Evolutionary conservation across 169 alveolate genomes (phyloP).

Genomic region (Plasmodium cynomolgi): DNA sequence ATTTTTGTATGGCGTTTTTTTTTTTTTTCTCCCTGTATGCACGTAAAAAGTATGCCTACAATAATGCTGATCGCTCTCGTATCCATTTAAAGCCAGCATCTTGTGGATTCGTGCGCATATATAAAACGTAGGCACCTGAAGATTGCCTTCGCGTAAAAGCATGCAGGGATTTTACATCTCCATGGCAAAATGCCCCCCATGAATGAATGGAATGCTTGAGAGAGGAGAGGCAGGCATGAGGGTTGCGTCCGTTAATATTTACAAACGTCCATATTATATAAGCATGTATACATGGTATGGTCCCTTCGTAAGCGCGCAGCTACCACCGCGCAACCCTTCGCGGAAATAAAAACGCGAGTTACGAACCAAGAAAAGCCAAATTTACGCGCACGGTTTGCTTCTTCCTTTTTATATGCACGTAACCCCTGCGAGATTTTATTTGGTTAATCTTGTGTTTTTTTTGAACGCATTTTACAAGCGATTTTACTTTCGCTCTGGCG

Average conservation of each 20-base stretch:
- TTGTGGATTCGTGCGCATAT: not conserved
- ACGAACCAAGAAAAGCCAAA: not conserved
- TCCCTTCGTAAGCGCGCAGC: not conserved
- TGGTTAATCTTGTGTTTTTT: not conserved
- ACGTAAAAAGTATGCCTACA: not conserved
- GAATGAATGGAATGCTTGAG: not conserved
- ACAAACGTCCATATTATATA: not conserved
- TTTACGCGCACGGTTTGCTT: not conserved
- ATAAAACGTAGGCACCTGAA: not conserved
- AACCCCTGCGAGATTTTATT: not conserved
- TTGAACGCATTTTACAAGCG: not conserved
- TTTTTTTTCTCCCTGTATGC: not conserved
- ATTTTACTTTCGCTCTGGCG: not conserved
- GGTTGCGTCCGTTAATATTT: not conserved
- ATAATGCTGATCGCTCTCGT: not conserved
- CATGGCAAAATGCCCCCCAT: not conserved
- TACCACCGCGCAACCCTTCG: not conserved
- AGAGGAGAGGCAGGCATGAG: not conserved
- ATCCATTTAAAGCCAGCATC: not conserved
- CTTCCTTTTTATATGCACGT: not conserved
- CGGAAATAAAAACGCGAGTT: not conserved
- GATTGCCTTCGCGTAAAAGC: not conserved
- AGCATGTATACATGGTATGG: not conserved
- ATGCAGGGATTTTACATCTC: not conserved
- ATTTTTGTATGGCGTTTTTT: not conserved